Base-by-base conservation (phyloP, 2,329 filamentous ascomycete species). In the Botrytis byssoidea region DNA sequence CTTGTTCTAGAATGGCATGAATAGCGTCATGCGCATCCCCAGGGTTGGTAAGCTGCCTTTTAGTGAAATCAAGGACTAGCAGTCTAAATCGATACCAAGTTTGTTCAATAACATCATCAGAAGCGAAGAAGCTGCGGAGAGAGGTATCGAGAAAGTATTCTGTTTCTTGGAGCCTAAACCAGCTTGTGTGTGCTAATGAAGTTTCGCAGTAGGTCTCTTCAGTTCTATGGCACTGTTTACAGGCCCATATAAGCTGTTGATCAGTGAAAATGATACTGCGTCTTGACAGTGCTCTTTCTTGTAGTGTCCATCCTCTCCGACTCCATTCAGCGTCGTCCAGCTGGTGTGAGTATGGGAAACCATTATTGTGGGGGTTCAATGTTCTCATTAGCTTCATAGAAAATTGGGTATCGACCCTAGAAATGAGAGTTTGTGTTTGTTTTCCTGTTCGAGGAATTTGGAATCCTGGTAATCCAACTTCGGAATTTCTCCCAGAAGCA, bases 221-320 rank as follows among this genome's bases (percentile, higher is more conserved):
- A 32, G 51, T 61, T 32, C 44, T n/a, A 14, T 61, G n/a, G 2
- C 64, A 55, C n/a, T 69, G 25, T 14, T 48, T 66, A n/a, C 79
- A 80, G 63, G 79, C 78, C 78, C 78, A 80, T 55, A 76, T 75
- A 22, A 78, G 44, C 35, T 78, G 63, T 22, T 59, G 51, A 29
- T 73, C 25, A 0, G 75, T 76, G 66, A 78, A 79, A 64, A 78
- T 75, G 8, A 79, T 32, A 10, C 70, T 77, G 25, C 79, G 73
- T 44, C 46, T 60, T 40, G 79, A 73, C 5, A 80, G 70, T 7
- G 77, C 42, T 35, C 74, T 48, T 67, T 80, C 79, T 73, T 80
- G 78, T 16, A 78, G 48, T 3, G 72, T 72, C 79, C 79, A 80
- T 10, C 69, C 78, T 46, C 78, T 72, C 44, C 70, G 37, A 64